A percentile compares a stretch with the other conserved stretches of the same genome.
These are phyloP conservation scores for Clonostachys rosea DNA, from an alignment of 2,329 filamentous ascomycete species.

Conservation along the genomic window DNA sequence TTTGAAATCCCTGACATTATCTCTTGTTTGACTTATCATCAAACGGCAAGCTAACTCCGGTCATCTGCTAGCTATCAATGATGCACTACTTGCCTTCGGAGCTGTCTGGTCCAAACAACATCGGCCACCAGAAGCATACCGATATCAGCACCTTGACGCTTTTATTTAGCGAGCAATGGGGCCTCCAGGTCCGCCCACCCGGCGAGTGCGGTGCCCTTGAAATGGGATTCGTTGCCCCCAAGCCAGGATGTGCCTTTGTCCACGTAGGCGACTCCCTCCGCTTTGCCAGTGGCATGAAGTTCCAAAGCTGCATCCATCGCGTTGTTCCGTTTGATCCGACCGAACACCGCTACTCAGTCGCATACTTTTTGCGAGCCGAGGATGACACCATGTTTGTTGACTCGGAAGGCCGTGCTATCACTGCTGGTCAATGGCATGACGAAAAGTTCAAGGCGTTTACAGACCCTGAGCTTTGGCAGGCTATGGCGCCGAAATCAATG, in stretches of 20 bases:
- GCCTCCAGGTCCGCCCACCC: constrained; percentile 50
- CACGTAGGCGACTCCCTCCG: constrained; percentile 56
- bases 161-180: constrained; percentile 52
- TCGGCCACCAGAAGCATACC: constrained; percentile 51
- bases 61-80: constrained; percentile 32
- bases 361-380: constrained; percentile 54
- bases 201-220: constrained; percentile 28
- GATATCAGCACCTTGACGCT: constrained; percentile 51
- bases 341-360: constrained; percentile 54
- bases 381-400: constrained; percentile 51
- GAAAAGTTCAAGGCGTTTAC: constrained; percentile 49
- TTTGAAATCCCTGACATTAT: not conserved
- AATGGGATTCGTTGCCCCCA: constrained; percentile 50
- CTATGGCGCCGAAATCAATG: constrained; percentile 41
- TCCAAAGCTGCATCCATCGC: constrained; percentile 53
- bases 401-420: constrained; percentile 46
- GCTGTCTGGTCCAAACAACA: constrained; percentile 8
- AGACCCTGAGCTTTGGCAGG: constrained; percentile 35
- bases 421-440: constrained; percentile 49
- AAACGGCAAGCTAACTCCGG: no score
- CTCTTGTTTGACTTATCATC: no score
- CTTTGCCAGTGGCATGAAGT: constrained; percentile 45
- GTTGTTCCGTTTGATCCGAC: constrained; percentile 46
- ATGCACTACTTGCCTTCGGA: constrained; percentile 44
- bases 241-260: constrained; percentile 45